phyloP scores from a whole-genome alignment of 495 filamentous ascomycete genomes.

The Jackrogersella minutella region DNA sequence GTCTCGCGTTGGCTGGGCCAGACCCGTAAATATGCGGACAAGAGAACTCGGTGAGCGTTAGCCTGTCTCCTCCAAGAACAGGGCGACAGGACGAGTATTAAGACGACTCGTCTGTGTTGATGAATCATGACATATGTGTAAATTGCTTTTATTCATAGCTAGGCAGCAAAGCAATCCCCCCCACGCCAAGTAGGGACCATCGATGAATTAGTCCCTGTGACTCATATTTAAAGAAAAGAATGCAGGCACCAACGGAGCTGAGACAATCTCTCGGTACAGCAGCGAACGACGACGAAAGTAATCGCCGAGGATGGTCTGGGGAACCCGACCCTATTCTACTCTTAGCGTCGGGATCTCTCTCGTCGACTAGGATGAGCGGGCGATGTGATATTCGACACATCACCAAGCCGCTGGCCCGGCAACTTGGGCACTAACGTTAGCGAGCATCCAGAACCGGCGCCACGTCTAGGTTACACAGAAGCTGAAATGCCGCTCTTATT shows the following conservation, averaged over 20 bases:
- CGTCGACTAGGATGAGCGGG: conserved; percentile 10
- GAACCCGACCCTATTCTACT: no score
- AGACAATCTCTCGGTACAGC: conserved; percentile 30
- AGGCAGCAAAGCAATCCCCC: neutral
- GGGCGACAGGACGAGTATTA: neutral
- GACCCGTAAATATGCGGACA: neutral
- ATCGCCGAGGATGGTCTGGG: conserved; percentile 13
- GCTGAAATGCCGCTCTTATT: conserved; percentile 24
- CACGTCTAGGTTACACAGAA: conserved; percentile 11
- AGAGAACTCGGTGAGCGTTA: neutral
- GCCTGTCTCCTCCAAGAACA: neutral
- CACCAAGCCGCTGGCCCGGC: conserved; percentile 31
- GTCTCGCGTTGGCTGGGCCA: neutral
- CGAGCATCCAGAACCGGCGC: conserved; percentile 19
- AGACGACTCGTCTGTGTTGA: conserved; percentile 7
- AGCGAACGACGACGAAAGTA: conserved; percentile 10
- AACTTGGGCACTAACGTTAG: conserved; percentile 31
- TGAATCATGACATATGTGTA: conserved; percentile 21
- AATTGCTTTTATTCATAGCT: conserved; percentile 20
- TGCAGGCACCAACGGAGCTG: conserved; percentile 11
- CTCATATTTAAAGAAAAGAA: neutral
- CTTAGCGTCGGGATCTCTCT: conserved; percentile 17
- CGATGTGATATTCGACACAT: conserved; percentile 11
- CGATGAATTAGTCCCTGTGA: neutral
- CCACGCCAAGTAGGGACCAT: conserved; percentile 14